Conservation (phyloP, 257 asterid species). For the Forsythia suspensa region DNA sequence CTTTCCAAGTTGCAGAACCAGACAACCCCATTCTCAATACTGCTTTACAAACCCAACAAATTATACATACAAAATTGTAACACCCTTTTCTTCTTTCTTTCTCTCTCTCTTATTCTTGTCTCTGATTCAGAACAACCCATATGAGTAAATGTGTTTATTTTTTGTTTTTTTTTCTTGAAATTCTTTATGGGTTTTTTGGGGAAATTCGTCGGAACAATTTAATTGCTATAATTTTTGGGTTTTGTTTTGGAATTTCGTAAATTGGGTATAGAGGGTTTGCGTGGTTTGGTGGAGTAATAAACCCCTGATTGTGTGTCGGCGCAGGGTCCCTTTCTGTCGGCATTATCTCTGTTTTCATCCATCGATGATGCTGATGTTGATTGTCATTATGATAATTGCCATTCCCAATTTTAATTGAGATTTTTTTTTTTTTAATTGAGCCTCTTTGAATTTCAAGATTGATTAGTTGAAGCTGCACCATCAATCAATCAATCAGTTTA, state of each 20-base stretch:
- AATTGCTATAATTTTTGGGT: too few species aligned
- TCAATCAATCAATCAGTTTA: slow-evolving; percentile 10
- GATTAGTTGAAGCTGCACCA: slow-evolving; percentile 1
- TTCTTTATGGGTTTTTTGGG: slow-evolving; percentile 5
- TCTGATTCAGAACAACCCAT: background rate
- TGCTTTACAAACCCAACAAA: slow-evolving; percentile 45
- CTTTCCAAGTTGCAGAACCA: slow-evolving; percentile 41
- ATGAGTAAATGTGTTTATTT: background rate
- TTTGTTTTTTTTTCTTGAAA: background rate
- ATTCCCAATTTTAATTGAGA: background rate
- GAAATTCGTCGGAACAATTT: background rate
- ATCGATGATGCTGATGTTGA: slow-evolving; percentile 20
- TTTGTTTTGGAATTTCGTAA: slow-evolving; percentile 27
- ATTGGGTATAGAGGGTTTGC: slow-evolving; percentile 16
- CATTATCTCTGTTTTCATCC: slow-evolving; percentile 35
- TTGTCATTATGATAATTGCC: slow-evolving; percentile 13
- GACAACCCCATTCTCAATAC: slow-evolving; percentile 42
- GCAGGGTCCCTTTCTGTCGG: slow-evolving; percentile 66
- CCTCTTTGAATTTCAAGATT: background rate
- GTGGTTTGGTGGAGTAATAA: slow-evolving; percentile 16
- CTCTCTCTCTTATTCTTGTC: slow-evolving; percentile 16
- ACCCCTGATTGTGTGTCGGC: slow-evolving; percentile 47
- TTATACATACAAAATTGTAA: slow-evolving; percentile 20
- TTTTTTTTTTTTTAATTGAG: background rate
- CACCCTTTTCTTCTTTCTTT: slow-evolving; percentile 6